Evolutionary conservation across 2,329 filamentous ascomycete species (phyloP), one percentile per base, ranked within the genome.

Genomic region (Incumbomyces lentus): DNA sequence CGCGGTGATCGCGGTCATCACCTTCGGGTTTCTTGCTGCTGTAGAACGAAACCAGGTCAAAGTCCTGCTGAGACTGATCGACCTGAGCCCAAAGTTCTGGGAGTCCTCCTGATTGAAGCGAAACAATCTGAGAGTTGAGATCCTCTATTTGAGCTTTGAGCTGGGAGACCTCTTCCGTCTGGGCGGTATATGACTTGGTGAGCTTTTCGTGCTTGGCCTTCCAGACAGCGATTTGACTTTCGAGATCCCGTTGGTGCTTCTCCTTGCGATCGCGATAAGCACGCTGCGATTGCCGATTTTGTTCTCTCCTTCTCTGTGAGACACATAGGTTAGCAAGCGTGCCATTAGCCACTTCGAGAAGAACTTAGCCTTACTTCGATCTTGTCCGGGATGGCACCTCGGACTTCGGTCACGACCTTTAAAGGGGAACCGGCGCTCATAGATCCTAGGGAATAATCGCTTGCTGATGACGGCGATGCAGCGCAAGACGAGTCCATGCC

Each of bases 231-330:
- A 55, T 54, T 36, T 54, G 49, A 47, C 80, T 78, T 66, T 96
- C 89, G 26, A 96, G 81, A 52, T 95, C 88, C 62, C 88, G 88
- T 52, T 95, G 88, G 60, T 94, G 89, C 47, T 83, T 83, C 64
- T 96, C 90, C 65, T 96, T 96, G 57, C 90, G 84, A 65, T 96
- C 90, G 49, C 90, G 86, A 65, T 96, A 96, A 32, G 92, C 90
- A 58, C 90, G 84, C 73, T 96, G 90, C 8, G 53, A 55, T n/a
- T 52, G 52, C 18, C 52, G 45, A 33, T 55, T 55, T 40, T 55
- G 53, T 37, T 54, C 52, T 39, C 53, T 52, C 39, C 53, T 41
- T 33, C 52, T 36, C 53, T 55, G 48, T 48, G 12, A 17, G n/a
- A n/a, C n/a, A n/a, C n/a, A 3, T 8, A 18, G 11, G 45, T 52